phyloP scores from a whole-genome alignment of 2,329 filamentous ascomycete genomes.

The Paracoccidioides lutzii region DNA sequence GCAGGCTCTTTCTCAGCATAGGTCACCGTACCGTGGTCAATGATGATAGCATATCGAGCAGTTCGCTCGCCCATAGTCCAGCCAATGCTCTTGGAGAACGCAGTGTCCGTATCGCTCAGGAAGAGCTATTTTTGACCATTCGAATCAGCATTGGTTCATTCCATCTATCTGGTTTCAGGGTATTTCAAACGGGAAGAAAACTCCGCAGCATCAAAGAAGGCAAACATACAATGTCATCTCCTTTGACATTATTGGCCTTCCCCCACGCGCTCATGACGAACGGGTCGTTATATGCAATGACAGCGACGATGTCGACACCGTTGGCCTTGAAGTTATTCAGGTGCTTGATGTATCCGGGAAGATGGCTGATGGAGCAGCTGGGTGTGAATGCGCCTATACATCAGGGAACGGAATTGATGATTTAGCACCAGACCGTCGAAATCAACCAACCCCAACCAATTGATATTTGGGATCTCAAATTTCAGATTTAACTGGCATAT shows the following conservation, averaged over 20 bases:
- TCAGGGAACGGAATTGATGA: background rate
- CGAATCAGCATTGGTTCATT: conserved; percentile 2
- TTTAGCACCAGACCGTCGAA: background rate
- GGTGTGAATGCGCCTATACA: conserved; percentile 64
- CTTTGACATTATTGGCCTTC: conserved; percentile 70
- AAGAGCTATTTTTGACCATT: conserved; percentile 45
- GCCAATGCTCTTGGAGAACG: conserved; percentile 65
- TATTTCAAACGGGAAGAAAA: background rate
- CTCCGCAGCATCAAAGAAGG: background rate
- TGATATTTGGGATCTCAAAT: background rate
- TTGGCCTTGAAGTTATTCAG: conserved; percentile 58
- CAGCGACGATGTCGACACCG: conserved; percentile 69
- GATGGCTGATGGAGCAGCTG: conserved; percentile 67
- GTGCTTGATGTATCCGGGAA: conserved; percentile 68
- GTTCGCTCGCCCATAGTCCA: conserved; percentile 66
- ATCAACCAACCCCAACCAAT: background rate
- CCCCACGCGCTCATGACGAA: conserved; percentile 83
- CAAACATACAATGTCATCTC: conserved; percentile 50
- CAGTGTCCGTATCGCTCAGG: conserved; percentile 57
- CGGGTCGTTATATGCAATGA: conserved; percentile 73
- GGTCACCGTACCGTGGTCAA: conserved; percentile 71
- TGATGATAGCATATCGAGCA: conserved; percentile 63
- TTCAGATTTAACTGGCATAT: conserved; percentile 22
- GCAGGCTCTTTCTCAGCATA: conserved; percentile 62
- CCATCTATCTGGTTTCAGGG: background rate